These are phyloP conservation scores for Camellia lanceoleosa DNA, from an alignment of 148 eudicot genomes.

Conservation along the genomic window DNA sequence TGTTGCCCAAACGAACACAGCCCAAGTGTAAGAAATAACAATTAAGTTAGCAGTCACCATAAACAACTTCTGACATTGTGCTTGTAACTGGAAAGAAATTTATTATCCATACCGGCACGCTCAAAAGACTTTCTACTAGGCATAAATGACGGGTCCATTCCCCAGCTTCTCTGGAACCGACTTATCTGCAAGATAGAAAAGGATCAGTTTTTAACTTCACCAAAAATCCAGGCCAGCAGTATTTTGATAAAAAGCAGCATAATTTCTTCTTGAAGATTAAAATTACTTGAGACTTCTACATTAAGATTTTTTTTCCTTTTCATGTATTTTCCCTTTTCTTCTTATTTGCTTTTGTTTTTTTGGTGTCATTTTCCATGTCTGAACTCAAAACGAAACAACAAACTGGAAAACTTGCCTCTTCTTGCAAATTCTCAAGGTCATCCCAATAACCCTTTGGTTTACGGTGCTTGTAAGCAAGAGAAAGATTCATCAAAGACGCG, in stretches of 20 bases:
- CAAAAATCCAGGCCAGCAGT: not conserved
- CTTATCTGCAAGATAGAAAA: constrained; percentile 43
- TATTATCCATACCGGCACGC: constrained; percentile 63
- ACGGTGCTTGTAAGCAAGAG: constrained; percentile 92
- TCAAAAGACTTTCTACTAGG: constrained; percentile 95
- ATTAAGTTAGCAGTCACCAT: not conserved
- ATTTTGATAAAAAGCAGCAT: not conserved
- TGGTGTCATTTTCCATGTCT: not conserved
- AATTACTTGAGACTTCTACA: not conserved
- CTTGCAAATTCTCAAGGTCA: constrained; percentile 79
- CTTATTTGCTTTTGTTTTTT: not conserved
- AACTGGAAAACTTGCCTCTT: constrained; percentile 51
- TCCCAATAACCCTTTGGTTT: constrained; percentile 99
- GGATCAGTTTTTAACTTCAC: not conserved
- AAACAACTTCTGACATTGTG: not conserved
- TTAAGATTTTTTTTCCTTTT: not conserved
- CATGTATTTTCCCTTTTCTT: not conserved
- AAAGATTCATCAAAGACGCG: constrained; percentile 72
- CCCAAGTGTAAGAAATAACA: too few species aligned
- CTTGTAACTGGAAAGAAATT: not conserved
- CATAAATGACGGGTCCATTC: constrained; percentile 90
- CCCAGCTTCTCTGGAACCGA: constrained; percentile 93
- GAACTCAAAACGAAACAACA: not conserved
- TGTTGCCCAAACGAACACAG: too few species aligned
- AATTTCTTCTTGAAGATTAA: not conserved